A percentile compares a stretch with the other conserved stretches of the same genome.
phyloP scores from a whole-genome alignment of 2,329 filamentous ascomycete species.

The Curvularia hawaiiensis region DNA sequence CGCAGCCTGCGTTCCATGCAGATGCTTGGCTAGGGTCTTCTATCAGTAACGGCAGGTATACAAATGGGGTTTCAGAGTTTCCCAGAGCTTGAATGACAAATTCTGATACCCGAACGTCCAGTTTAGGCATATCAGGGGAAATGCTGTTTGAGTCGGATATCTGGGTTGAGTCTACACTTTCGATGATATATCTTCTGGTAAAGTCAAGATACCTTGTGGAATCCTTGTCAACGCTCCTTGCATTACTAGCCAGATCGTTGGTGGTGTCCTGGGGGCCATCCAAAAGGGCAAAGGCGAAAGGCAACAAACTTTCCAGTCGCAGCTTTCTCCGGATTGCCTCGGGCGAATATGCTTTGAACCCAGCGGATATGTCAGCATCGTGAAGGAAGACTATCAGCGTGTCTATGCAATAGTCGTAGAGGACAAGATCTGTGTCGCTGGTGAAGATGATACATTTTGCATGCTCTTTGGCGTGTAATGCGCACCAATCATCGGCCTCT shows the following conservation, averaged over 20 bases:
- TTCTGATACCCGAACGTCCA: conserved; percentile 44
- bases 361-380: conserved; percentile 58
- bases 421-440: conserved; percentile 84
- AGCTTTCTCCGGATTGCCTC: conserved; percentile 52
- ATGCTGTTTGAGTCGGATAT: conserved; percentile 2
- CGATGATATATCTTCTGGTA: conserved; percentile 33
- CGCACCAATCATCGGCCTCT: conserved; percentile 85
- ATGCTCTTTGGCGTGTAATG: conserved; percentile 61
- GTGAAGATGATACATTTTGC: conserved; percentile 71
- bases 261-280: conserved; percentile 40
- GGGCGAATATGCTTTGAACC: conserved; percentile 50
- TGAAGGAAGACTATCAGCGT: conserved; percentile 72
- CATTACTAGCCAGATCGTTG: conserved; percentile 32
- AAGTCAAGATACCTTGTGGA: conserved; percentile 37
- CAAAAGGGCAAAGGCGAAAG: conserved; percentile 50
- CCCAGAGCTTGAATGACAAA: conserved; percentile 31
- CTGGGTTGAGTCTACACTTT: conserved; percentile 11
- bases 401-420: conserved; percentile 68
- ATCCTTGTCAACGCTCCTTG: conserved; percentile 24
- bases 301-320: conserved; percentile 48
- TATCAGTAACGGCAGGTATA: conserved; percentile 70
- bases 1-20: conserved; percentile 49
- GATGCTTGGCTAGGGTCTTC: conserved; percentile 52
- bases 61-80: conserved; percentile 29
- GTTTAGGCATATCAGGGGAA: conserved; percentile 20